These are phyloP conservation scores for Conticribra guillardii DNA, from an alignment of 108 stramenopile species.

Conservation along the genomic window DNA sequence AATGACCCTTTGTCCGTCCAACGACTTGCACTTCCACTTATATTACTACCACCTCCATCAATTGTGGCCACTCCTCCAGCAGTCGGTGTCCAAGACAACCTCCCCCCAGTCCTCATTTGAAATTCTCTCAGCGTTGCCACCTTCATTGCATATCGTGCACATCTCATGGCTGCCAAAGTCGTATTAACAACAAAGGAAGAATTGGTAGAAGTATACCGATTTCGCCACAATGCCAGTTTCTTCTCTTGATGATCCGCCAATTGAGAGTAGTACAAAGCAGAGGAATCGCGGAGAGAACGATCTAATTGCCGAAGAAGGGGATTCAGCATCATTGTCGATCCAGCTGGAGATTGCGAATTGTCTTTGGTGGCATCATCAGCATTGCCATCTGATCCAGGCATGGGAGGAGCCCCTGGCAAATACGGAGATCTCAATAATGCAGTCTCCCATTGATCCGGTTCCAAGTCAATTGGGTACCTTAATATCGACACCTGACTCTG, in stretches of 20 bases:
- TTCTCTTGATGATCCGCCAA: constrained; percentile 41
- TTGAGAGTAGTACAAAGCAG: constrained; percentile 36
- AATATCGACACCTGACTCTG: constrained; percentile 29
- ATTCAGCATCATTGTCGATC: constrained; percentile 21
- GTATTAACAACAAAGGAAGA: constrained; percentile 47
- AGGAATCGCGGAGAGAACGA: constrained; percentile 21
- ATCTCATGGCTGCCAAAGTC: constrained; percentile 35
- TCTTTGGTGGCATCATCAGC: background rate
- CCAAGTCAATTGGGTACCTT: constrained; percentile 29
- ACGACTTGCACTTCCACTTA: background rate
- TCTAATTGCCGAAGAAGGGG: constrained; percentile 29
- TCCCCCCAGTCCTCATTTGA: background rate
- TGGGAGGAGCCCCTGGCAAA: background rate
- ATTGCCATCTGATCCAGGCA: background rate
- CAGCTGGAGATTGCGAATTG: no score
- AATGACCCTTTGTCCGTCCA: constrained; percentile 19
- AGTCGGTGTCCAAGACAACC: background rate
- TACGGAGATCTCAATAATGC: constrained; percentile 29
- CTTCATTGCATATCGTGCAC: constrained; percentile 46
- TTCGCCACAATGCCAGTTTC: constrained; percentile 42
- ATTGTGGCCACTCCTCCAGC: background rate
- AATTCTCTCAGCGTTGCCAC: constrained; percentile 38
- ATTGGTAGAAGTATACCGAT: constrained; percentile 42
- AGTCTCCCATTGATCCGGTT: constrained; percentile 37
- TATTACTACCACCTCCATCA: background rate